Conservation (phyloP, 2,329 filamentous ascomycete genomes). For the Penicillium sp. region DNA sequence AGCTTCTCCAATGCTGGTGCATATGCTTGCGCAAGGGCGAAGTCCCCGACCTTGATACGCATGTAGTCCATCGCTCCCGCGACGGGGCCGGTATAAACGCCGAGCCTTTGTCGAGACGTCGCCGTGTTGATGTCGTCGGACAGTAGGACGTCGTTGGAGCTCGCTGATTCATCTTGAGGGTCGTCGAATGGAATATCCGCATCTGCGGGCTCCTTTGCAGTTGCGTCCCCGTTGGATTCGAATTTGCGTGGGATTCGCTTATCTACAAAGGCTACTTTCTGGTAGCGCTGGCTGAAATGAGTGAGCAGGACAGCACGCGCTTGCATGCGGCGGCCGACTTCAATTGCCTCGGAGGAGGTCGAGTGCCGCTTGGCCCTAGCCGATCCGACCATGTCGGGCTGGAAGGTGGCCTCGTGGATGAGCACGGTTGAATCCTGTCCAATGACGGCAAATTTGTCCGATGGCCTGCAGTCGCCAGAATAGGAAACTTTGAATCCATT, state of each 20-base stretch:
- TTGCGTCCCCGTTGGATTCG: conserved; percentile 7
- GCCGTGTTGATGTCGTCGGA: conserved; percentile 18
- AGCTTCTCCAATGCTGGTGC: conserved; percentile 56
- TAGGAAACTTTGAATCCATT: conserved; percentile 84
- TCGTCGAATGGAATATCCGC: conserved; percentile 31
- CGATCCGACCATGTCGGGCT: conserved; percentile 75
- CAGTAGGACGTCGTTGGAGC: conserved; percentile 2
- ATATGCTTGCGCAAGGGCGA: conserved; percentile 56
- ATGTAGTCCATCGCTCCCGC: conserved; percentile 64
- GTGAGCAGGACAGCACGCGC: conserved; percentile 80
- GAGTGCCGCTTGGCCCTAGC: conserved; percentile 86
- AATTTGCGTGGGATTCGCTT: conserved; percentile 16
- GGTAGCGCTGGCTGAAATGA: conserved; percentile 93
- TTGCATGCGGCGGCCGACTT: conserved; percentile 72
- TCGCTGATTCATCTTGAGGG: conserved; percentile 15
- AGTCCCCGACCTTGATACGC: conserved; percentile 59
- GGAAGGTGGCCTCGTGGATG: conserved; percentile 94
- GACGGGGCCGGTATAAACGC: conserved; percentile 47
- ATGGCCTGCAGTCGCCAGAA: conserved; percentile 90
- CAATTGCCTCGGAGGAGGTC: conserved; percentile 81
- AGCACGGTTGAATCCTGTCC: conserved; percentile 76
- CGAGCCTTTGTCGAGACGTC: neutral
- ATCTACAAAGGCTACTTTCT: conserved; percentile 62
- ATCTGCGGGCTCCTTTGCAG: conserved; percentile 15
- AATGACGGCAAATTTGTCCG: conserved; percentile 63